Evolutionary conservation across 345 rosid species (phyloP), one percentile per base, ranked within the genome.

Genomic region (Triadica sebifera): DNA sequence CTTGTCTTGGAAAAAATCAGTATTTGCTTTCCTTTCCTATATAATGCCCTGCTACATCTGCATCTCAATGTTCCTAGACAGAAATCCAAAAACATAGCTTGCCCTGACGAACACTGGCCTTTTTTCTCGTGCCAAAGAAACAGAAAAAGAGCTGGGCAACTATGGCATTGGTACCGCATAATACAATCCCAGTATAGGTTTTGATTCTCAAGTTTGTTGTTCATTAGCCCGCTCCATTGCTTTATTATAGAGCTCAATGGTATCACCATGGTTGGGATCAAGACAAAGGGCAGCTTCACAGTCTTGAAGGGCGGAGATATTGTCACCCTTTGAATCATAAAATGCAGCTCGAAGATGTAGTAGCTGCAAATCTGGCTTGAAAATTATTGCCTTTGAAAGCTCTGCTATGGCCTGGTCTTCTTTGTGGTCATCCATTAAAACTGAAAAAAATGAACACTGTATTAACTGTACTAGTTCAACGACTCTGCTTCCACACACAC

Each of bases 241-340:
- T 82, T 75, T 90, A 13, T 78, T 79, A 71, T 86, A 89, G 46
- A 96, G 89, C 19, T 90, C 92, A 8, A 87, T 77, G n/a, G 95
- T 82, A 64, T 90, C 97, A 3, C 72, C 11, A 43, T 89, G 93
- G 71, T 61, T 64, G 20, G 93, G 91, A 66, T 96, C 98, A 65
- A 93, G 89, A 74, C 98, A 89, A 22, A 96, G 89, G 25, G 98
- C 99, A 70, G 99, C 99, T 87, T 91, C 97, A 72, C 97, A 93
- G 75, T 96, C 99, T 84, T 87, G 86, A 17, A 87, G 8, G 1
- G 97, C 81, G 39, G 86, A 83, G 15, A 74, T 57, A 67, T 74
- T 69, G 78, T 89, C 86, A 39, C 97, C 91, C 86, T 87, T 87
- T 2, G 98, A 93, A 68, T 93, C 98, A 11, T 88, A 85, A 80